Evolutionary conservation across 179 eudicot genomes (phyloP).

Genomic region (Carnegiea gigantea): DNA sequence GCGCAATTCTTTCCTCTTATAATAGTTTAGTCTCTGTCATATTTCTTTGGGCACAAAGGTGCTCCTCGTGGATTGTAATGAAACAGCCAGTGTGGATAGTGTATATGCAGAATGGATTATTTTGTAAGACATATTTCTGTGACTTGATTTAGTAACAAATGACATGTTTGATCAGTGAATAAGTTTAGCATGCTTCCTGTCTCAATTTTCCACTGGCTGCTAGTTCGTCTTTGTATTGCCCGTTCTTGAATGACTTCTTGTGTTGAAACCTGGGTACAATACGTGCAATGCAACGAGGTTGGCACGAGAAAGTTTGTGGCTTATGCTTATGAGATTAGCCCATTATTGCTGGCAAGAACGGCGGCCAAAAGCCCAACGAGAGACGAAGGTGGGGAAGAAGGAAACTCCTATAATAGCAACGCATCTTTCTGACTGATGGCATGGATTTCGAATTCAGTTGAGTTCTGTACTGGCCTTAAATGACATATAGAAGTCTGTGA

Average conservation of each 20-base stretch:
- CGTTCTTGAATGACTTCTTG: neutral
- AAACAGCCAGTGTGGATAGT: constrained; percentile 26
- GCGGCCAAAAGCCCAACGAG: too few species aligned
- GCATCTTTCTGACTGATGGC: too few species aligned
- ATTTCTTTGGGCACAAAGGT: constrained; percentile 29
- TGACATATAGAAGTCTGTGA: too few species aligned
- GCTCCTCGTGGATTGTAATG: constrained; percentile 31
- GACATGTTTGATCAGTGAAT: constrained; percentile 15
- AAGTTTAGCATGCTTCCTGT: constrained; percentile 2
- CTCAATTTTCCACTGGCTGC: neutral
- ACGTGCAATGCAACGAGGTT: too few species aligned
- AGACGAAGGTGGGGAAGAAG: too few species aligned
- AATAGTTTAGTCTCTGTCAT: constrained; percentile 10
- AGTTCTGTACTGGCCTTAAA: too few species aligned
- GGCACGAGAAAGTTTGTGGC: too few species aligned
- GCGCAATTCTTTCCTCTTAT: constrained; percentile 14
- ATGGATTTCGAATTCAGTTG: too few species aligned
- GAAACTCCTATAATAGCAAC: too few species aligned
- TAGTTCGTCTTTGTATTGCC: neutral
- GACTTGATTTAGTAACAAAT: constrained; percentile 18
- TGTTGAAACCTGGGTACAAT: neutral
- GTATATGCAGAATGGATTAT: constrained; percentile 23
- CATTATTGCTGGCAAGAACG: too few species aligned
- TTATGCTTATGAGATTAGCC: too few species aligned
- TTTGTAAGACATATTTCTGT: constrained; percentile 2